These are phyloP conservation scores for Penicillium verrucosum DNA, from an alignment of 2,329 filamentous ascomycete genomes.

Conservation along the genomic window DNA sequence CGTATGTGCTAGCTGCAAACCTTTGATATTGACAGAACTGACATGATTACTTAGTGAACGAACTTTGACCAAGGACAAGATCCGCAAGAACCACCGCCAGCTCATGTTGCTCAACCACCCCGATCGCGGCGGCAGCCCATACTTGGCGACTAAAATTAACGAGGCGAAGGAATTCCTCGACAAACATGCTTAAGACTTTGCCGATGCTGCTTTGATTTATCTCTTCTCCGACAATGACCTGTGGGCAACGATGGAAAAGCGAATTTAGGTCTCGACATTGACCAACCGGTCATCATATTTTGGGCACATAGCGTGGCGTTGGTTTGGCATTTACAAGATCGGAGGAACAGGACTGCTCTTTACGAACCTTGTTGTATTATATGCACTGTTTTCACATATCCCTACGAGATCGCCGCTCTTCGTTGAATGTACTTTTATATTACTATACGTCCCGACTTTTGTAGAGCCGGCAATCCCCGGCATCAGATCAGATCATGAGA, in stretches of 20 bases:
- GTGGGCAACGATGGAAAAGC: conserved; percentile 2
- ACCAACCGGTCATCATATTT: conserved; percentile 21
- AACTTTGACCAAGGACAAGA: conserved; percentile 81
- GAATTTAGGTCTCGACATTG: conserved; percentile 19
- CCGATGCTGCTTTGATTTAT: not conserved
- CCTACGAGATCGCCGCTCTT: conserved; percentile 66
- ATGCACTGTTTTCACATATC: conserved; percentile 54
- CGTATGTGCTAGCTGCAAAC: conserved; percentile 54
- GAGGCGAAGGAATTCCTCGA: conserved; percentile 96
- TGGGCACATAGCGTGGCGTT: conserved; percentile 44
- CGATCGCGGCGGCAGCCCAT: conserved; percentile 93
- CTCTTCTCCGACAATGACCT: not conserved
- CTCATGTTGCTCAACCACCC: conserved; percentile 98
- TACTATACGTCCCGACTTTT: not conserved
- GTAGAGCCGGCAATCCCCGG: not conserved
- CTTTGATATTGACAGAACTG: not conserved
- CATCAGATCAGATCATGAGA: not conserved
- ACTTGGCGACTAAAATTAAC: conserved; percentile 95
- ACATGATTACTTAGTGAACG: conserved; percentile 64
- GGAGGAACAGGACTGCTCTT: conserved; percentile 18
- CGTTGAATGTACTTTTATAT: conserved; percentile 27
- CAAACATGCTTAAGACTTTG: conserved; percentile 52
- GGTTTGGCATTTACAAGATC: conserved; percentile 29
- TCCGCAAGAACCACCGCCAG: conserved; percentile 91
- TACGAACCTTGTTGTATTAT: conserved; percentile 60